Evolutionary conservation across 768 basidiomycete species (phyloP).

Genomic region (Gautieria morchelliformis): DNA sequence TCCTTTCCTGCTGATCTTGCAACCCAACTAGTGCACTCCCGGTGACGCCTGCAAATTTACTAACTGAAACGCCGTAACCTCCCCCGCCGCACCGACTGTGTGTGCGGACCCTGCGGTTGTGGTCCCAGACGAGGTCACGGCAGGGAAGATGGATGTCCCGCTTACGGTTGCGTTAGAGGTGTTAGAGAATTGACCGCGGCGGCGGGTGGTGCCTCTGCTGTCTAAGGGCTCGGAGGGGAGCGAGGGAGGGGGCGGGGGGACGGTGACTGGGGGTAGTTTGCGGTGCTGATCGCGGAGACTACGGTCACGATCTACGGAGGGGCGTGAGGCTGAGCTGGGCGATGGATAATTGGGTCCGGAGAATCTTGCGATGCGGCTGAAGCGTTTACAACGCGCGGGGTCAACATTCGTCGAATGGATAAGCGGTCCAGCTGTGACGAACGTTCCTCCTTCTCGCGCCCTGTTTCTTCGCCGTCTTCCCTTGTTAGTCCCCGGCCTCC

Average conservation of each 20-base stretch:
- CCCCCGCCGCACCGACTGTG: slow-evolving; percentile 1
- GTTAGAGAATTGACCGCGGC: slow-evolving; percentile 34
- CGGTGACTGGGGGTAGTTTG: slow-evolving; percentile 38
- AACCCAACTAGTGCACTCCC: slow-evolving; percentile 1
- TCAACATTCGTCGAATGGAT: slow-evolving; percentile 43
- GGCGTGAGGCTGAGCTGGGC: slow-evolving; percentile 33
- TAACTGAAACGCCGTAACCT: neutral
- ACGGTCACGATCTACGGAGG: slow-evolving; percentile 20
- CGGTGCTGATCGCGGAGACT: slow-evolving; percentile 30
- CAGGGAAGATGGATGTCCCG: slow-evolving; percentile 8
- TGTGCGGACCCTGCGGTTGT: slow-evolving; percentile 8
- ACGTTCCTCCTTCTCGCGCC: slow-evolving; percentile 15
- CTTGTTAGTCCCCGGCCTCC: neutral
- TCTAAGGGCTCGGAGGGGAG: slow-evolving; percentile 46
- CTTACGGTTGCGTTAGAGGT: slow-evolving; percentile 38
- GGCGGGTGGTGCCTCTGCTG: slow-evolving; percentile 12
- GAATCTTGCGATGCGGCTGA: slow-evolving; percentile 13
- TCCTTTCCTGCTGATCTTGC: slow-evolving; percentile 4
- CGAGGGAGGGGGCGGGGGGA: slow-evolving; percentile 49
- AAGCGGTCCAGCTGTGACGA: slow-evolving; percentile 18
- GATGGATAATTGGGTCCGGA: slow-evolving; percentile 27
- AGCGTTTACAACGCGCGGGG: slow-evolving; percentile 28
- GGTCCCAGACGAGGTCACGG: neutral
- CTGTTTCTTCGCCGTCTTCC: slow-evolving; percentile 12
- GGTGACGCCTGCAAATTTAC: neutral